These are phyloP conservation scores for Zasmidium cellare DNA, from an alignment of 2,329 filamentous ascomycete species.

Conservation along the genomic window DNA sequence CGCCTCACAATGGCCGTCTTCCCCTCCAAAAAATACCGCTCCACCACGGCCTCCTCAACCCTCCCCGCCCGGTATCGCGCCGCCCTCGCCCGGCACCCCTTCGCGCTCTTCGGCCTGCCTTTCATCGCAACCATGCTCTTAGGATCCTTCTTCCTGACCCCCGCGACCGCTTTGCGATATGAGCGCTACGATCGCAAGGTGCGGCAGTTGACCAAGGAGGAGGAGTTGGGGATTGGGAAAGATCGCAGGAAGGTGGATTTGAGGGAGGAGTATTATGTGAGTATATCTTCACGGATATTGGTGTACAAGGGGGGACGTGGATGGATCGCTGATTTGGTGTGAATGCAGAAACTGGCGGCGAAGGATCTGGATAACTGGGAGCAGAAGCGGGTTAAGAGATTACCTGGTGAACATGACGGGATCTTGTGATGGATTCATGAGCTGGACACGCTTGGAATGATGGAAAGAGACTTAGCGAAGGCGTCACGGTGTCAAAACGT, in stretches of 20 bases:
- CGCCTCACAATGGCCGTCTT: conserved; percentile 35
- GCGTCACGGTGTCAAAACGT: not conserved
- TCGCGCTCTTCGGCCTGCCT: conserved; percentile 88
- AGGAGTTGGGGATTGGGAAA: conserved; percentile 79
- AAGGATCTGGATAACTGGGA: conserved; percentile 97
- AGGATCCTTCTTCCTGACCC: conserved; percentile 91
- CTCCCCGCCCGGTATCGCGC: conserved; percentile 76
- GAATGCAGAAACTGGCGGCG: conserved; percentile 68
- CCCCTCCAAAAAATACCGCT: conserved; percentile 56
- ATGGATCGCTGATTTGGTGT: conserved; percentile 11
- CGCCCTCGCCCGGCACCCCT: conserved; percentile 75
- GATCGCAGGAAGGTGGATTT: conserved; percentile 71
- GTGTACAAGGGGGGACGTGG: conserved; percentile 25
- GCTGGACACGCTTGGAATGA: not conserved
- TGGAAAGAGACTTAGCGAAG: not conserved
- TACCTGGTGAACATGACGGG: conserved; percentile 88
- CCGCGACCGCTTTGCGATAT: conserved; percentile 89
- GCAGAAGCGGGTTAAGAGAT: conserved; percentile 86
- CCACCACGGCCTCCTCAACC: conserved; percentile 64
- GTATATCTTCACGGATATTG: conserved; percentile 43
- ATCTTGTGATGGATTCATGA: conserved; percentile 54
- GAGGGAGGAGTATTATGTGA: conserved; percentile 83
- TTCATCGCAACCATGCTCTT: conserved; percentile 88
- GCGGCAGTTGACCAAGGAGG: conserved; percentile 78
- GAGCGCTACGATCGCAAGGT: conserved; percentile 91